Base-by-base conservation (phyloP, 78 protist species). In the Dictyostelium discoideum region DNA sequence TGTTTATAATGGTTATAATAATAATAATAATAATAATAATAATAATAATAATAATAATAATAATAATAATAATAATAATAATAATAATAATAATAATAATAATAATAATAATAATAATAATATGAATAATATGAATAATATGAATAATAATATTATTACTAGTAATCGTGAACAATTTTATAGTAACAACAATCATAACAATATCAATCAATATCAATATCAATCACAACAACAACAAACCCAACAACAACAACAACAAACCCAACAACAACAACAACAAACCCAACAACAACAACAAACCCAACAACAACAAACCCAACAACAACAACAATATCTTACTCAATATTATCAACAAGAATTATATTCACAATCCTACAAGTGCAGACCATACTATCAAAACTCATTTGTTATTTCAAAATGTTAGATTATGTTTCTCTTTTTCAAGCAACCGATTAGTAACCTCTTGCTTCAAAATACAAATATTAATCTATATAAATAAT, bases 391-490 rank as follows among this genome's bases (percentile, higher is more conserved):
- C 8, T 10, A 24, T 67, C 76, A 67, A n/a, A n/a, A n/a, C 3
- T 67, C 76, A 67, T 67, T 67, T 67, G 76, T 67, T 24, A 24
- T 67, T 26, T 67, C 76, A 67, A 67, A 67, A n/a, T 67, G 76
- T 67, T 67, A 67, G 76, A 67, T 57, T 57, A 44, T 44, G 8
- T 44, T 44, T 44, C 48, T 44, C 8, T 44, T 44, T n/a, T 44
- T 44, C 48, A 44, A 44, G 48, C 48, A 44, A 44, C 48, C 48
- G 48, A 44, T 54, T 54, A 54, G 65, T 54, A 54, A 54, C 65
- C 65, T 54, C 65, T 54, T 54, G n/a, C 65, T 54, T 54, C 18
- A 16, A 54, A 54, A 54, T 54, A 54, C n/a, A 54, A 54, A 54
- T 54, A 48, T 48, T 13, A 14, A 54, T 1, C 13, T 54, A 18